Base-by-base conservation (phyloP, 768 basidiomycete species). In the Hygrophoropsis aurantiaca region DNA sequence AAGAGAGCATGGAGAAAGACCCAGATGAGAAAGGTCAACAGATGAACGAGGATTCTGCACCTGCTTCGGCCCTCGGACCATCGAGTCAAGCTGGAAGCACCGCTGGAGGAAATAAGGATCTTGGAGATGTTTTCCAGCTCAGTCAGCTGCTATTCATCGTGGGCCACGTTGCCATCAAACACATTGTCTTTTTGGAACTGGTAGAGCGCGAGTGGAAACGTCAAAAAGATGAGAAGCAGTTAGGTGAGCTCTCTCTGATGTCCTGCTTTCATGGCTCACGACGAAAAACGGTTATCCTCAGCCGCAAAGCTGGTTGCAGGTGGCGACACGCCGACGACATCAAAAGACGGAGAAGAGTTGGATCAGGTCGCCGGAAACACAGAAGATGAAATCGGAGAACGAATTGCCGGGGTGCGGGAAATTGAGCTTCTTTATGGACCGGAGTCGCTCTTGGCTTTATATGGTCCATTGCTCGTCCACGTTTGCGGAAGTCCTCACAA, bases 301-400 rank as follows among this genome's bases (percentile, higher is more conserved):
- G 84, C 79, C 57, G 87, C 84, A 41, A 91, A 89, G 60, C 72
- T 74, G 10, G 74, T 72, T 1, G 70, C 66, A 19, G 70, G 65
- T 13, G 56, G 23, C 60, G 72, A 58, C 46, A 62, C 66, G 26
- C 58, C 66, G 20, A 64, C 66, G 54, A 71, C 70, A 21, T 65
- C 78, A 27, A 90, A 83, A 49, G 80, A 82, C 9, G 50, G 75
- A 49, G 94, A 97, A 59, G 97, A 99, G 61, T 82, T 98, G 0
- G 97, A 99, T 54, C 94, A 95, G 57, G 95, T 98, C 9, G 93
- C 89, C 7, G 97, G 97, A 5, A 95, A 94, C 59, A 93, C 93
- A 4, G 97, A 99, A 64, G 97, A 99, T 60, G 97, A 99, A 58
- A 95, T 97, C 55, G 97, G 94, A 11, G 97, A 99, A 48, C 79